Conservation (phyloP, 1,139 yeast species). For the Scheffersomyces segobiensis region DNA sequence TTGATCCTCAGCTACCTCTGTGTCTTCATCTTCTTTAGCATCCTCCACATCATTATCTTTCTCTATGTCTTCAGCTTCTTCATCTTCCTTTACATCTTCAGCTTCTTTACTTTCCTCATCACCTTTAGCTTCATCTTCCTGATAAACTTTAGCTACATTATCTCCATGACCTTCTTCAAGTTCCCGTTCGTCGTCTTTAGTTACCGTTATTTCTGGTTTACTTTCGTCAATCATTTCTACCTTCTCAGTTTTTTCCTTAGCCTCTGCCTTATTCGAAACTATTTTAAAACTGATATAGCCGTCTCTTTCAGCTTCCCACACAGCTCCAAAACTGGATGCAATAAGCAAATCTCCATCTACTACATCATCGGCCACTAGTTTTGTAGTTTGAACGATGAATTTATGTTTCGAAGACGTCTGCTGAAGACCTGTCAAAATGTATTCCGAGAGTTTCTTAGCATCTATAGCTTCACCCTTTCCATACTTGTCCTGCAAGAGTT, state of each 20-base stretch:
- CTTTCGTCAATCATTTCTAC: background rate
- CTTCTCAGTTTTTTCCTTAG: background rate
- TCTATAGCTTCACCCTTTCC: slow-evolving; percentile 1
- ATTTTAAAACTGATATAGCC: slow-evolving; percentile 32
- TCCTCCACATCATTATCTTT: background rate
- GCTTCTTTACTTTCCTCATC: slow-evolving; percentile 3
- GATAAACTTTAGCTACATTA: background rate
- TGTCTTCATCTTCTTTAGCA: background rate
- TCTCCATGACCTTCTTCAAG: background rate
- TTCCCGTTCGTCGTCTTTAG: background rate
- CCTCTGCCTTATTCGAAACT: background rate
- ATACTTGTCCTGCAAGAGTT: background rate
- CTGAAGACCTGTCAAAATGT: slow-evolving; percentile 21
- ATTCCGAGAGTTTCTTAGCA: slow-evolving; percentile 10
- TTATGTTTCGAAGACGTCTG: slow-evolving; percentile 39
- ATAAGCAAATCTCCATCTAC: slow-evolving; percentile 20
- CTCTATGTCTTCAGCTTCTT: slow-evolving; percentile 1
- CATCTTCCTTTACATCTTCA: background rate
- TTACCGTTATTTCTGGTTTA: background rate
- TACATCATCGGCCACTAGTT: slow-evolving; percentile 13
- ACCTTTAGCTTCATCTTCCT: slow-evolving; percentile 2
- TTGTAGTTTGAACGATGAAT: slow-evolving; percentile 32
- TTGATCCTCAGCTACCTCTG: slow-evolving; percentile 1
- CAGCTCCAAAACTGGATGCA: slow-evolving; percentile 32
- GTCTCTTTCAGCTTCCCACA: slow-evolving; percentile 42